Percentiles rank a stretch among this genome's conserved stretches.
These are phyloP conservation scores for Xylariaceae sp. DNA, from an alignment of 2,329 filamentous ascomycete species.

Conservation along the genomic window DNA sequence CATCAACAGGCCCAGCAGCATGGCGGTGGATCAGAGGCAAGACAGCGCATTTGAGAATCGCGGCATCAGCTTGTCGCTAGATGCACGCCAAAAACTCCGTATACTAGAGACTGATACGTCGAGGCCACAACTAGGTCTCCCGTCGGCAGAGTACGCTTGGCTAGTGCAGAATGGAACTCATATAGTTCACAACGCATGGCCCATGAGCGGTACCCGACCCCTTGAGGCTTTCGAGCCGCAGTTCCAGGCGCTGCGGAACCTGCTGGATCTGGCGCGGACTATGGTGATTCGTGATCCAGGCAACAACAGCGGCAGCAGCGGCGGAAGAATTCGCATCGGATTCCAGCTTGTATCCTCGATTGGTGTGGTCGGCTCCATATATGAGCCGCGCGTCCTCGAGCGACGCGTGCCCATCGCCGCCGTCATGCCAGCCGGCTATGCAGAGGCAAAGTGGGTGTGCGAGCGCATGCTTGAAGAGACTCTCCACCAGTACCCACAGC, in stretches of 20 bases:
- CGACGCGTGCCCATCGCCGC: slow-evolving; percentile 45
- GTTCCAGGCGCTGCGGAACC: slow-evolving; percentile 51
- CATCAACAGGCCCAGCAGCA: too few relatives aligned
- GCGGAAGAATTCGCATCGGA: slow-evolving; percentile 26
- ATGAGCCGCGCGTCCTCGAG: slow-evolving; percentile 49
- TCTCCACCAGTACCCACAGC: slow-evolving; percentile 47
- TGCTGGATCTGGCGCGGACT: slow-evolving; percentile 52
- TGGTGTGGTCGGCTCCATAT: slow-evolving; percentile 43
- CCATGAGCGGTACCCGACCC: slow-evolving; percentile 50
- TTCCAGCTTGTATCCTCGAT: slow-evolving; percentile 53
- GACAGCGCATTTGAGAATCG: not conserved
- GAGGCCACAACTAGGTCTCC: slow-evolving; percentile 50
- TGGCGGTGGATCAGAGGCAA: too few relatives aligned
- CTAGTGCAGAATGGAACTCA: slow-evolving; percentile 51
- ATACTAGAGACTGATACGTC: slow-evolving; percentile 49
- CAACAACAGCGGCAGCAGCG: slow-evolving; percentile 13
- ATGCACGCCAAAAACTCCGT: slow-evolving; percentile 43
- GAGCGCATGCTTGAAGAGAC: slow-evolving; percentile 57
- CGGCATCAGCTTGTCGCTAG: slow-evolving; percentile 6
- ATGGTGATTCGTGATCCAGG: slow-evolving; percentile 24
- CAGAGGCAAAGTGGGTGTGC: slow-evolving; percentile 58
- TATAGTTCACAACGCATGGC: slow-evolving; percentile 58
- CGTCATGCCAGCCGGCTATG: slow-evolving; percentile 54
- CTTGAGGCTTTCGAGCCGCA: slow-evolving; percentile 49
- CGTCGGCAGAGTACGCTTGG: slow-evolving; percentile 41